Base-by-base conservation (phyloP, 306 rosid species). In the Heteromeles arbutifolia region DNA sequence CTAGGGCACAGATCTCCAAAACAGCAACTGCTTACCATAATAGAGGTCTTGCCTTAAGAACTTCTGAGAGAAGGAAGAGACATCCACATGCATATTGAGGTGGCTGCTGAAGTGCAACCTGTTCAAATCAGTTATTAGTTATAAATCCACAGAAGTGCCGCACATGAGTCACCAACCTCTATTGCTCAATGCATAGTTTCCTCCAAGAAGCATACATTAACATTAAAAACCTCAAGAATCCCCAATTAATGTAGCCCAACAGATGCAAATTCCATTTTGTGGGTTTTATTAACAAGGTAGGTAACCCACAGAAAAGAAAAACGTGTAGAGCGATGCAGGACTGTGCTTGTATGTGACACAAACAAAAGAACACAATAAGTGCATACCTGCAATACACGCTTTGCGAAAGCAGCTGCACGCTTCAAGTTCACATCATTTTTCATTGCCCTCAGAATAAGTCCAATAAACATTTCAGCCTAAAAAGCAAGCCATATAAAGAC, bases 11-110 rank as follows among this genome's bases (percentile, higher is more conserved):
- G 24, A 45, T 52, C 39, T 28, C 26, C 32, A 31, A 71, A 76
- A 12, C 4, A 64, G n/a, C 53, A 65, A 58, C 45, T 70, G 67
- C 77, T 80, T 90, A 95, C 99, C 99, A 90, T 77, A 92, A 85
- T 10, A 86, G 90, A 5, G 98, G 97, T 77, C 97, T 90, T 58
- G 97, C 93, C 85, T 89, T 95, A 73, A 95, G 91, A 81, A 88
- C 92, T 85, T 95, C 99, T 61, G 99, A 95, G 48, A 95, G 93
- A 82, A 95, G 93, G 81, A 95, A 95, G 64, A 95, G 91, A 79
- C 92, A 92, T 41, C 97, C 98, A 73, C 99, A 95, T n/a, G 97
- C 90, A 84, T 84, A 92, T 61, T 92, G 99, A 58, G 99, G 93
- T 3, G 96, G 98, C 85, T 92, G 97, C 81, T 95, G 99, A 80